phyloP scores from a whole-genome alignment of 2,329 filamentous ascomycete species.

The Talaromyces sp. region DNA sequence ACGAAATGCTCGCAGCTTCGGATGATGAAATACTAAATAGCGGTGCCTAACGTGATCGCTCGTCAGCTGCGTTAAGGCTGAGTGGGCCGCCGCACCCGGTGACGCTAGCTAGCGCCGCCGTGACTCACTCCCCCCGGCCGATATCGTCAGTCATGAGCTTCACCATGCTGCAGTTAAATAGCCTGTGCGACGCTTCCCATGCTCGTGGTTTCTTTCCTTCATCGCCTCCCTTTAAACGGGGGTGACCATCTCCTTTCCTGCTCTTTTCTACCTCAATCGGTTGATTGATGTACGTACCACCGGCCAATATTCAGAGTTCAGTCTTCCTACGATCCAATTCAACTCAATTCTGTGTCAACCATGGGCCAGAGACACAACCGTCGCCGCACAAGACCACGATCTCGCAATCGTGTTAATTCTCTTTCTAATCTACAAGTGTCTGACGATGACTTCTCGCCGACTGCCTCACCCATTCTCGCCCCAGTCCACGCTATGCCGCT shows the following conservation, averaged over 20 bases:
- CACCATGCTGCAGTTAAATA: neutral
- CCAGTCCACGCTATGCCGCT: constrained; percentile 23
- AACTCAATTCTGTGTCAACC: neutral
- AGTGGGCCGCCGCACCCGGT: neutral
- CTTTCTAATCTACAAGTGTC: constrained; percentile 9
- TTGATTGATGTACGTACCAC: neutral
- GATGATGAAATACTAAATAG: no score
- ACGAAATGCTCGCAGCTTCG: neutral
- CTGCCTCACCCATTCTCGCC: constrained; percentile 9
- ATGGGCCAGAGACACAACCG: constrained; percentile 46
- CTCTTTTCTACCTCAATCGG: neutral
- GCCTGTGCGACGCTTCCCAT: neutral
- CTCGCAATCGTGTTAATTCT: constrained; percentile 22
- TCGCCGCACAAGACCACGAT: constrained; percentile 38
- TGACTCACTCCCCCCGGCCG: neutral
- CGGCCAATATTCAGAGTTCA: neutral
- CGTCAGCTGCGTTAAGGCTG: neutral
- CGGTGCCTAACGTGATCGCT: neutral
- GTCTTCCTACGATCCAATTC: neutral
- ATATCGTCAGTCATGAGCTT: neutral
- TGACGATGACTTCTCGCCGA: neutral
- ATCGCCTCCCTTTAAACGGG: constrained; percentile 1
- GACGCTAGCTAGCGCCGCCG: neutral
- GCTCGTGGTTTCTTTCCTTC: neutral
- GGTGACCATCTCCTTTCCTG: neutral